phyloP scores from a whole-genome alignment of 306 rosid genomes.

The Fragaria iinumae region DNA sequence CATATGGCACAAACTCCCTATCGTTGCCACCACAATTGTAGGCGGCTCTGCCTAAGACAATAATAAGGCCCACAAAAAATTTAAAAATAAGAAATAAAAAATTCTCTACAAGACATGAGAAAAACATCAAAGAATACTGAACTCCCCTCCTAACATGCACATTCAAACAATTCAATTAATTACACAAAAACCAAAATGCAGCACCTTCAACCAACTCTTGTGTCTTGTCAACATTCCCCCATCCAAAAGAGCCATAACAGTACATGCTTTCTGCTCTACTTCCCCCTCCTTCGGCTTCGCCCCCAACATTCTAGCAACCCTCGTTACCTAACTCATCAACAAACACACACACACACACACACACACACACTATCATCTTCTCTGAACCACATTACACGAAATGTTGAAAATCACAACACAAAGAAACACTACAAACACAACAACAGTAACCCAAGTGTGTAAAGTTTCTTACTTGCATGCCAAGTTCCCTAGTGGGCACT shows the following conservation, averaged over 20 bases:
- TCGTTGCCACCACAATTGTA: constrained; percentile 73
- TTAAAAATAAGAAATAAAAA: too few species aligned
- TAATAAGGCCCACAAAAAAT: constrained; percentile 17
- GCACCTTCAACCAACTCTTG: constrained; percentile 89
- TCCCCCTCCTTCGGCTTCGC: constrained; percentile 53
- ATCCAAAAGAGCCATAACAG: constrained; percentile 90
- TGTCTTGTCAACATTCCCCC: constrained; percentile 91
- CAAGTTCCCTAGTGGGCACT: constrained; percentile 96
- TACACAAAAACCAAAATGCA: constrained; percentile 8
- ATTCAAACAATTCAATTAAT: constrained; percentile 3
- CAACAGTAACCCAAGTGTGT: background rate
- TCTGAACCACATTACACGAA: background rate
- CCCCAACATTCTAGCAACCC: constrained; percentile 80
- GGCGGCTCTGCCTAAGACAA: constrained; percentile 90
- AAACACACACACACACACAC: constrained; percentile 1
- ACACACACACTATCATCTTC: background rate
- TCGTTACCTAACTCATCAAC: constrained; percentile 55
- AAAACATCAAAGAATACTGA: background rate
- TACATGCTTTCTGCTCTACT: constrained; percentile 58
- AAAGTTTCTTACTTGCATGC: constrained; percentile 71
- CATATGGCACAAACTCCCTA: constrained; percentile 84
- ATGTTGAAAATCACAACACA: background rate
- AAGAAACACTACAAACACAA: background rate
- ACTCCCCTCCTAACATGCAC: background rate
- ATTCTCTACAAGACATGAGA: background rate